A percentile compares a stretch with the other conserved stretches of the same genome.
Conservation (phyloP, 176 grass and related monocot species). For the Avena atlantica region DNA sequence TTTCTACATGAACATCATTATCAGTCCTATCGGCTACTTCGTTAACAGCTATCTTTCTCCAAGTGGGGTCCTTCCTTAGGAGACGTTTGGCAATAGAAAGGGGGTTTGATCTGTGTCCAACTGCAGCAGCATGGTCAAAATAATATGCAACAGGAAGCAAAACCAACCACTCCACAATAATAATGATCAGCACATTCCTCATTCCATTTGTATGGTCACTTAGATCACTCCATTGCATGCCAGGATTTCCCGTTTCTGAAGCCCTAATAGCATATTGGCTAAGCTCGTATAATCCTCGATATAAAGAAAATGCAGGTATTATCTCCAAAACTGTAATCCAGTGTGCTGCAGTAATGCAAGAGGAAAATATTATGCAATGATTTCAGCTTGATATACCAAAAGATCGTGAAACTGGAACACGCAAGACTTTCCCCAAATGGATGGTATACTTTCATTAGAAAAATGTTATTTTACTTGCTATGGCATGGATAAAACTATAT, state of each 20-base stretch:
- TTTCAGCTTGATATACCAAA: slow-evolving; percentile 4
- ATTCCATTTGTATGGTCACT: slow-evolving; percentile 74
- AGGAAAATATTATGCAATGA: slow-evolving; percentile 15
- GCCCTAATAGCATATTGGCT: slow-evolving; percentile 68
- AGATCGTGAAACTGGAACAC: neutral
- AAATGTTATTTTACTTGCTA: slow-evolving; percentile 11
- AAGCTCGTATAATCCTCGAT: slow-evolving; percentile 83
- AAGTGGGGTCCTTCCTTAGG: slow-evolving; percentile 45
- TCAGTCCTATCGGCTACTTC: slow-evolving; percentile 27
- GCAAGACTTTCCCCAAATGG: slow-evolving; percentile 7
- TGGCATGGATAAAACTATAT: slow-evolving; percentile 29
- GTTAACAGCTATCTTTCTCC: slow-evolving; percentile 44
- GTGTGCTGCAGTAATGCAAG: slow-evolving; percentile 44
- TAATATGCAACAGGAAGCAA: slow-evolving; percentile 82
- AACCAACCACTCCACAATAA: slow-evolving; percentile 79
- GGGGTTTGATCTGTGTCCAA: slow-evolving; percentile 50
- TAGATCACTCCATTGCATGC: slow-evolving; percentile 87
- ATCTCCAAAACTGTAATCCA: slow-evolving; percentile 94
- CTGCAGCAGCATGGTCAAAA: slow-evolving; percentile 61
- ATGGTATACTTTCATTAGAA: neutral
- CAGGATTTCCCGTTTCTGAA: slow-evolving; percentile 56
- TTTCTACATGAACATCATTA: slow-evolving; percentile 60
- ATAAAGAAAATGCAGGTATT: slow-evolving; percentile 90
- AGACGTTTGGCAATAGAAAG: slow-evolving; percentile 50
- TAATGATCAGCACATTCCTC: slow-evolving; percentile 75